phyloP scores from a whole-genome alignment of 306 rosid species.

The Cucurbita moschata region DNA sequence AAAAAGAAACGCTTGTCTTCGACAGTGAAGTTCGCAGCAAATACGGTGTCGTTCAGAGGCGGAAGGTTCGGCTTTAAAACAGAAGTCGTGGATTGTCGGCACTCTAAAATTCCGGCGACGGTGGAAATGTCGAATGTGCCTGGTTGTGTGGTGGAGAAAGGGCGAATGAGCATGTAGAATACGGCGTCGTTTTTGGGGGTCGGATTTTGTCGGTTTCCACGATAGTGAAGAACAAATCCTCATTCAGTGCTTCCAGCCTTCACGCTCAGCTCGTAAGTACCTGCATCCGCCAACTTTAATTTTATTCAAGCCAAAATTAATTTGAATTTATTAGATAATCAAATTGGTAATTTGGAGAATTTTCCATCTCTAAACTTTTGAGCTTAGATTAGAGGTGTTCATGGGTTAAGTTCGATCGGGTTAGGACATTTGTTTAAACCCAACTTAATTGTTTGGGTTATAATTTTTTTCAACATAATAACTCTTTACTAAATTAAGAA shows the following conservation, averaged over 20 bases:
- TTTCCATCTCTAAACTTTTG: too few species aligned
- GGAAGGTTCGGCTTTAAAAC: conserved; percentile 43
- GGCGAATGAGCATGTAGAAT: conserved; percentile 49
- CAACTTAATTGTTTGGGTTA: too few species aligned
- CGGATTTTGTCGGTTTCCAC: conserved; percentile 19
- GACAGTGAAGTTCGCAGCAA: conserved; percentile 32
- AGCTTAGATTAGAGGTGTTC: too few species aligned
- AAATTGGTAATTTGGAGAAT: too few species aligned
- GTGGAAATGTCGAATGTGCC: conserved; percentile 70
- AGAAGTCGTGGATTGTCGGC: conserved; percentile 18
- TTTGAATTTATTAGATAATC: too few species aligned
- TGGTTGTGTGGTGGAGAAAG: conserved; percentile 28
- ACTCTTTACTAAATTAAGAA: too few species aligned
- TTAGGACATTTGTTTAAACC: too few species aligned
- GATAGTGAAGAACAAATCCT: conserved; percentile 50
- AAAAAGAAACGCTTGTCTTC: too few species aligned
- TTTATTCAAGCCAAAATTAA: too few species aligned
- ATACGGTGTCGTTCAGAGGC: conserved; percentile 43
- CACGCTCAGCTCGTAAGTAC: conserved; percentile 47
- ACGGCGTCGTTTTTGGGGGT: conserved; percentile 33
- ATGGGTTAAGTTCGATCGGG: too few species aligned
- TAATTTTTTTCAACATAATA: too few species aligned
- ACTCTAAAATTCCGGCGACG: conserved; percentile 43
- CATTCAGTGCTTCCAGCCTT: conserved; percentile 40
- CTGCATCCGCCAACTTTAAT: not conserved